Evolutionary conservation across 495 filamentous ascomycete genomes (phyloP).

Genomic region (Aspergillus saccharolyticus): DNA sequence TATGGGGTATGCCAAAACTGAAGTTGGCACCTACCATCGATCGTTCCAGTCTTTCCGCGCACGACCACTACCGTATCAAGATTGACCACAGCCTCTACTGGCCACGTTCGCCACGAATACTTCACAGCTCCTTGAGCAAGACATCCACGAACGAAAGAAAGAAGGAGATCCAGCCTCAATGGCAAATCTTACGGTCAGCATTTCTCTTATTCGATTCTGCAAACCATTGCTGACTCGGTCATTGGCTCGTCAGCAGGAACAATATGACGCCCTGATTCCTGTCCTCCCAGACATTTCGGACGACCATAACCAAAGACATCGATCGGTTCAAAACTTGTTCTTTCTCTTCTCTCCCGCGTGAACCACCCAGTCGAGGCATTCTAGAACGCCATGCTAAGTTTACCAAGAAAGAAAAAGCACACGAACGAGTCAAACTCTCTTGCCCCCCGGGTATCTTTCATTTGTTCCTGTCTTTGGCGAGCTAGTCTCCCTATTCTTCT

Average conservation of each 20-base stretch:
- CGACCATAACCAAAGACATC: not conserved
- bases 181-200: not conserved
- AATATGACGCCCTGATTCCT: conserved; percentile 12
- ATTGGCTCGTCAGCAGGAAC: conserved; percentile 10
- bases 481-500: not conserved
- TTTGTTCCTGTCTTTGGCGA: not conserved
- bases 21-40: not conserved
- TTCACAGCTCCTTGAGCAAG: not conserved
- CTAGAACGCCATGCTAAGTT: not conserved
- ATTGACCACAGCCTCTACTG: not conserved
- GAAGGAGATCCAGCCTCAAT: not conserved
- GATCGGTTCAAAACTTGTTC: not conserved
- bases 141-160: not conserved
- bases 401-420: not conserved
- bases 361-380: not conserved
- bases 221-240: not conserved
- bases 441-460: not conserved
- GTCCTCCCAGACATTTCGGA: not conserved
- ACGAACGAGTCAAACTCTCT: not conserved
- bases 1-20: too few species aligned
- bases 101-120: not conserved
- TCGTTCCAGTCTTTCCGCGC: not conserved
- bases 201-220: not conserved
- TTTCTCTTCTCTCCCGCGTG: not conserved
- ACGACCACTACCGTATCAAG: not conserved